Conservation (phyloP, 768 basidiomycete genomes). For the button mushroom (Agaricus bisporus) region DNA sequence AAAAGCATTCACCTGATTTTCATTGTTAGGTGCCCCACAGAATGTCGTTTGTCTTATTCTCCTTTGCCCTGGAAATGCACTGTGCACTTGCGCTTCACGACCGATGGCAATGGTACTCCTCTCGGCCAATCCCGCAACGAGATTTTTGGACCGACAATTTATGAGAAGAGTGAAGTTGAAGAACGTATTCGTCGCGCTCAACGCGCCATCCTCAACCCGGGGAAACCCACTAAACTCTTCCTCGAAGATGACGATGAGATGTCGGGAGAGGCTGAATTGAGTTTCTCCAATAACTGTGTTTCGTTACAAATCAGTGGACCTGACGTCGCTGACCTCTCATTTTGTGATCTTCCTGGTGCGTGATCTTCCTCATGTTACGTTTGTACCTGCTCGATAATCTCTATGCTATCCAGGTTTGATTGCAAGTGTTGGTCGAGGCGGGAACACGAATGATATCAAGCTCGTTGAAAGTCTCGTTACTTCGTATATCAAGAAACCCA, state of each 20-base stretch:
- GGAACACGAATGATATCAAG: slow-evolving; percentile 50
- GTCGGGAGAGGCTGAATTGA: slow-evolving; percentile 14
- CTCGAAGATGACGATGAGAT: slow-evolving; percentile 27
- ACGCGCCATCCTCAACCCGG: slow-evolving; percentile 59
- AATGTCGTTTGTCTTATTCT: slow-evolving; percentile 44
- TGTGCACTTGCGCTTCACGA: slow-evolving; percentile 41
- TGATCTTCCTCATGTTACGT: neutral
- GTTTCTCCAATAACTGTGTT: slow-evolving; percentile 47
- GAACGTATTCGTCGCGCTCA: slow-evolving; percentile 65
- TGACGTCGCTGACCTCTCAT: slow-evolving; percentile 57
- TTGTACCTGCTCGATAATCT: neutral
- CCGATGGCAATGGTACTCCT: slow-evolving; percentile 30
- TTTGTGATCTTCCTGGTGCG: slow-evolving; percentile 56
- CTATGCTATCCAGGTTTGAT: slow-evolving; percentile 42
- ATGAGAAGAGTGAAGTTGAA: slow-evolving; percentile 48
- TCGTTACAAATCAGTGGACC: slow-evolving; percentile 49
- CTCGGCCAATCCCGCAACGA: slow-evolving; percentile 33
- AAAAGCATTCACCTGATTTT: neutral
- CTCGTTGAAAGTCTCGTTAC: slow-evolving; percentile 54
- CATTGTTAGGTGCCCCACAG: slow-evolving; percentile 46
- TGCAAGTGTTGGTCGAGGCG: slow-evolving; percentile 42
- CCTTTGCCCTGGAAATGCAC: slow-evolving; percentile 40
- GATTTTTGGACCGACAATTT: slow-evolving; percentile 43
- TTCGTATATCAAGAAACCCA: slow-evolving; percentile 55
- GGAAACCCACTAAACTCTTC: slow-evolving; percentile 24